phyloP scores from a whole-genome alignment of 352 stramenopile species.

The Phytophthora rubi region DNA sequence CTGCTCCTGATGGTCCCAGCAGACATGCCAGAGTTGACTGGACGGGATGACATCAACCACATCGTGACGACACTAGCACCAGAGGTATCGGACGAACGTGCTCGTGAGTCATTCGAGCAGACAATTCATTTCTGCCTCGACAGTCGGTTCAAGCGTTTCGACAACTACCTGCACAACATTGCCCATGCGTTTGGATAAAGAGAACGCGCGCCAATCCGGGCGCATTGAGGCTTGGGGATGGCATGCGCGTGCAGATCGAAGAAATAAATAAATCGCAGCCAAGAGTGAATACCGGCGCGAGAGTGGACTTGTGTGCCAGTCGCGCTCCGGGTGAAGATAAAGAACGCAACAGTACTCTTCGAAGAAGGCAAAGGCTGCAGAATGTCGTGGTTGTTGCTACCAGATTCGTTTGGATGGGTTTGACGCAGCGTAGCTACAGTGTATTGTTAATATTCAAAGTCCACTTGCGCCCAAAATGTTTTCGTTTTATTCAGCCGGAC shows the following conservation, averaged over 20 bases:
- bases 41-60: slow-evolving; percentile 84
- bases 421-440: slow-evolving; percentile 22
- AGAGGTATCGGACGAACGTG: slow-evolving; percentile 65
- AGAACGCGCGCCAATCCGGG: slow-evolving; percentile 8
- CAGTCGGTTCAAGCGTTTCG: slow-evolving; percentile 81
- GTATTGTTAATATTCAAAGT: slow-evolving; percentile 40
- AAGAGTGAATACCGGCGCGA: slow-evolving; percentile 20
- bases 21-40: slow-evolving; percentile 81
- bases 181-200: slow-evolving; percentile 41
- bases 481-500: neutral
- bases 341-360: slow-evolving; percentile 26
- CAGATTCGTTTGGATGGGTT: slow-evolving; percentile 23
- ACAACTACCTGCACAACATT: slow-evolving; percentile 82
- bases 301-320: slow-evolving; percentile 12
- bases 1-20: slow-evolving; percentile 85
- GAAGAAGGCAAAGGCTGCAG: slow-evolving; percentile 11
- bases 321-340: slow-evolving; percentile 16
- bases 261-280: slow-evolving; percentile 36
- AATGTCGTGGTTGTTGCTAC: slow-evolving; percentile 22
- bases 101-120: slow-evolving; percentile 61
- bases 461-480: slow-evolving; percentile 9
- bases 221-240: slow-evolving; percentile 16
- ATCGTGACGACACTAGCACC: slow-evolving; percentile 69
- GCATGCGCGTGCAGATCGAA: slow-evolving; percentile 26
- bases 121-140: slow-evolving; percentile 72